phyloP scores from a whole-genome alignment of 352 stramenopile genomes.

The Phytophthora pluvialis region DNA sequence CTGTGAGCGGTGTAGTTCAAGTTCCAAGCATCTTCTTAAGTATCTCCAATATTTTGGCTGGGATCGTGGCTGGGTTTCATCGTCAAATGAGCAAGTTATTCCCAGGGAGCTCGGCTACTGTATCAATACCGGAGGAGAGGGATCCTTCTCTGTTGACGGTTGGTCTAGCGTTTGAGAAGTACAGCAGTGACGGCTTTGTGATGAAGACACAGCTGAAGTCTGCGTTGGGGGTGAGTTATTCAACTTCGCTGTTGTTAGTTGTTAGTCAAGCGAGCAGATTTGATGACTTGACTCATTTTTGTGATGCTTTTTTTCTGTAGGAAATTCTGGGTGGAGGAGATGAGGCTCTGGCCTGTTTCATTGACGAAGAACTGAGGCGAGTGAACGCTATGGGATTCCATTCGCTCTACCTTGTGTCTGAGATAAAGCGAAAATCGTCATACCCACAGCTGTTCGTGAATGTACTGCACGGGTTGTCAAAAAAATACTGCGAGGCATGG shows the following conservation, averaged over 20 bases:
- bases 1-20: constrained; percentile 13
- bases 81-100: constrained; percentile 57
- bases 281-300: neutral
- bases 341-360: constrained; percentile 40
- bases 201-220: constrained; percentile 26
- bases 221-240: constrained; percentile 46
- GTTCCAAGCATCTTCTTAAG: constrained; percentile 51
- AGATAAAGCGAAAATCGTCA: constrained; percentile 47
- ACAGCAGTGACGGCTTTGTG: constrained; percentile 34
- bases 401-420: constrained; percentile 60
- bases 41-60: constrained; percentile 75
- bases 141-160: constrained; percentile 13
- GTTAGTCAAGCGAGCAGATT: neutral
- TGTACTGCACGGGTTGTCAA: constrained; percentile 58
- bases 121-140: constrained; percentile 28
- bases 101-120: constrained; percentile 30
- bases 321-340: constrained; percentile 20
- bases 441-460: constrained; percentile 62
- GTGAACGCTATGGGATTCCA: constrained; percentile 53
- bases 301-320: constrained; percentile 18
- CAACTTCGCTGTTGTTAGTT: neutral
- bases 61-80: constrained; percentile 63
- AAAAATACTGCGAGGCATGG: constrained; percentile 77
- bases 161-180: constrained; percentile 37
- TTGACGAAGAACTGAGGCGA: constrained; percentile 64